Evolutionary conservation across 306 rosid species (phyloP).

Genomic region (Fragaria iinumae): DNA sequence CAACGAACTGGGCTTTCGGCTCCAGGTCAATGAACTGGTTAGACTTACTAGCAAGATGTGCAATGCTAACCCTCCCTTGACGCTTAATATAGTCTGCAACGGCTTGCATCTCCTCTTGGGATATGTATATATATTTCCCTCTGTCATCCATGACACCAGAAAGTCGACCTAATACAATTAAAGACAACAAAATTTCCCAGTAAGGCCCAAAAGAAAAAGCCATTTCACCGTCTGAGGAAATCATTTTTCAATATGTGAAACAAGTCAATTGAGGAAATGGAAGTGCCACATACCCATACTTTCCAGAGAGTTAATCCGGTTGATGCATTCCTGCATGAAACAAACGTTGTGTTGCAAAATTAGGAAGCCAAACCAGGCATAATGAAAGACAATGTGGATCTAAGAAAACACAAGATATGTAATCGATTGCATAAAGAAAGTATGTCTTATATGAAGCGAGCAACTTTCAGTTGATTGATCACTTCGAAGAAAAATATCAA

Average conservation of each 20-base stretch:
- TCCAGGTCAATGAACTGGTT: constrained; percentile 98
- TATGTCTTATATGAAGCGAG: not conserved
- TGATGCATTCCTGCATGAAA: constrained; percentile 81
- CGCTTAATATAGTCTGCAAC: constrained; percentile 89
- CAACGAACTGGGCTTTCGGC: constrained; percentile 63
- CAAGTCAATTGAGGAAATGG: constrained; percentile 8
- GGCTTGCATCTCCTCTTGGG: constrained; percentile 92
- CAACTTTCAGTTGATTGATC: not conserved
- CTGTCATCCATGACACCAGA: constrained; percentile 99
- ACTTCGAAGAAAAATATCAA: not conserved
- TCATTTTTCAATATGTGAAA: not conserved
- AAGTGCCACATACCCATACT: constrained; percentile 58
- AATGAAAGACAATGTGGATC: not conserved
- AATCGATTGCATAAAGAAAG: not conserved
- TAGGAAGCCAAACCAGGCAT: constrained; percentile 6
- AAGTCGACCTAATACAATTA: constrained; percentile 58
- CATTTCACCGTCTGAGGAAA: not conserved
- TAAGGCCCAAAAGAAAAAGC: not conserved
- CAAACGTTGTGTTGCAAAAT: constrained; percentile 14
- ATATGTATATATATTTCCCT: constrained; percentile 91
- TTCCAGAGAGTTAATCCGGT: constrained; percentile 82
- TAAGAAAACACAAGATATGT: not conserved
- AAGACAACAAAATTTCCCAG: constrained; percentile 3
- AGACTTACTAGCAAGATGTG: constrained; percentile 92
- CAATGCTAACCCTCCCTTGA: constrained; percentile 90